phyloP scores from a whole-genome alignment of 2,329 filamentous ascomycete genomes.

The Epichloe baconii region DNA sequence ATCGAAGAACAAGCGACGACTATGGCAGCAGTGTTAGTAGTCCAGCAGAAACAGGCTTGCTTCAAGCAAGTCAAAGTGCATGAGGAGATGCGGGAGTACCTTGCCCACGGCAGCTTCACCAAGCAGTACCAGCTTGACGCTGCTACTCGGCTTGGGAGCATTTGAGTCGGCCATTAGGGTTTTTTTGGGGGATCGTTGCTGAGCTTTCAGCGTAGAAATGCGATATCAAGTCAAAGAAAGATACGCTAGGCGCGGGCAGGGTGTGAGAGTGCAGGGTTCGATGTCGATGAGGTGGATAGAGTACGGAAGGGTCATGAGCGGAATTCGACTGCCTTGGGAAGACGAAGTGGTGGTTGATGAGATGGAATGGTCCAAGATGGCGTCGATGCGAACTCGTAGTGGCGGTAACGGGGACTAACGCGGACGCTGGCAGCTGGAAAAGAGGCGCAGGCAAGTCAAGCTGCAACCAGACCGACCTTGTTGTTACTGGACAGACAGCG shows the following conservation, averaged over 20 bases:
- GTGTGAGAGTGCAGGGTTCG: neutral
- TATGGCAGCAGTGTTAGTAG: conserved; percentile 27
- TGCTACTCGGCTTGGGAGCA: conserved; percentile 91
- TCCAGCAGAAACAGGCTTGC: neutral
- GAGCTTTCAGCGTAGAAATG: neutral
- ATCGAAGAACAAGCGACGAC: conserved; percentile 95
- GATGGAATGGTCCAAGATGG: conserved; percentile 1
- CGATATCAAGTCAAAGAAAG: neutral
- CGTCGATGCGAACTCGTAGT: neutral
- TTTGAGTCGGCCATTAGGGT: conserved; percentile 35
- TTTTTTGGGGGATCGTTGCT: neutral
- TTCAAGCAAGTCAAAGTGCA: neutral
- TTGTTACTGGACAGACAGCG: no score
- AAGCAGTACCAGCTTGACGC: conserved; percentile 96
- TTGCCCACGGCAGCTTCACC: conserved; percentile 98
- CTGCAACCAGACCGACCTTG: no score
- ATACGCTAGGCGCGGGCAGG: neutral
- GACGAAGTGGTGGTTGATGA: neutral
- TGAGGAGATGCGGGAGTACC: conserved; percentile 37
- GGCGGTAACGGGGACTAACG: neutral
- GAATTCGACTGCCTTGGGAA: neutral
- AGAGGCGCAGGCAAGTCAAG: neutral
- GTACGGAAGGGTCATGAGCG: neutral
- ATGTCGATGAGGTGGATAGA: neutral
- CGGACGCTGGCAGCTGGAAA: neutral